These are phyloP conservation scores for Aphanomyces invadans DNA, from an alignment of 352 stramenopile genomes.

Conservation along the genomic window DNA sequence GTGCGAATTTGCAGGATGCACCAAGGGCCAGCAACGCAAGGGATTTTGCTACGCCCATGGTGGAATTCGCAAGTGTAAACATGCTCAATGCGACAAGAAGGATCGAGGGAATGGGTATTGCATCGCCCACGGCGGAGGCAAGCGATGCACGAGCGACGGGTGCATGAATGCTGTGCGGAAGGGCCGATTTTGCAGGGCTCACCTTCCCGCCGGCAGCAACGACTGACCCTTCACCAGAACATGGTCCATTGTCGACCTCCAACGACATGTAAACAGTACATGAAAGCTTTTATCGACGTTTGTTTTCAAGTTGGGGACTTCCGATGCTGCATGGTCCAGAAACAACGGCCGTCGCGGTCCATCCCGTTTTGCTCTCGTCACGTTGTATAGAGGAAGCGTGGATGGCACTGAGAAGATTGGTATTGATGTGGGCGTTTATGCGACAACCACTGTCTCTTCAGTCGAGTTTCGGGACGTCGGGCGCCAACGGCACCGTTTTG, in stretches of 20 bases:
- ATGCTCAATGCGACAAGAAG: constrained; percentile 72
- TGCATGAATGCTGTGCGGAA: constrained; percentile 50
- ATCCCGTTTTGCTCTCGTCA: too few relatives aligned
- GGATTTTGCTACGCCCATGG: constrained; percentile 77
- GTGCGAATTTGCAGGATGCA: constrained; percentile 64
- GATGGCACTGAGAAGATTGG: too few relatives aligned
- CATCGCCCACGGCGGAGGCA: constrained; percentile 58
- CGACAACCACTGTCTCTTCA: too few relatives aligned
- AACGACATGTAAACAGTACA: neutral
- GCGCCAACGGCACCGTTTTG: neutral
- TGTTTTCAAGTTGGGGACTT: too few relatives aligned
- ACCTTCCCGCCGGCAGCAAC: constrained; percentile 22
- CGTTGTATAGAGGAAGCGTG: too few relatives aligned
- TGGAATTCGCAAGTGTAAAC: constrained; percentile 74
- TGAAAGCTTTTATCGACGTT: too few relatives aligned
- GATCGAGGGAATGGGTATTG: constrained; percentile 73
- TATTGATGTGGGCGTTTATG: too few relatives aligned
- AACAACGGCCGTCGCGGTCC: too few relatives aligned
- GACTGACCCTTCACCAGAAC: neutral
- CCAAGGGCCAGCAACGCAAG: constrained; percentile 70
- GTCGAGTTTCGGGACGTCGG: constrained; percentile 1
- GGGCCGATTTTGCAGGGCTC: constrained; percentile 48
- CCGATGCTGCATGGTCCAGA: too few relatives aligned
- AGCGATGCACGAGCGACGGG: constrained; percentile 34
- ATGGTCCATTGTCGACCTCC: neutral